Percentiles rank a stretch among this genome's conserved stretches.
phyloP scores from a whole-genome alignment of 1,284 basidiomycete species.

The Ceratobasidium sp. region DNA sequence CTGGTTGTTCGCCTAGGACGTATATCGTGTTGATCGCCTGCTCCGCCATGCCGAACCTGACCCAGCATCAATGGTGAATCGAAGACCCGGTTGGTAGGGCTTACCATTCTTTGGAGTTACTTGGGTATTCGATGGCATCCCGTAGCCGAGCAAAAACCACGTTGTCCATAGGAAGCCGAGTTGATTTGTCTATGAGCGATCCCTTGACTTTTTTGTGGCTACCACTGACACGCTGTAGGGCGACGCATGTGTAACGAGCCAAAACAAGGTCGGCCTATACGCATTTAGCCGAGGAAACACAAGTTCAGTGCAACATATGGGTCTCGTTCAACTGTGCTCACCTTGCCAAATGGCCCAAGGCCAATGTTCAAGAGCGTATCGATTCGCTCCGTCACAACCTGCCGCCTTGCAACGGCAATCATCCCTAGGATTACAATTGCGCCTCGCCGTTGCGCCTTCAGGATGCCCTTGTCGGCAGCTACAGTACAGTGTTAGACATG shows the following conservation, averaged over 20 bases:
- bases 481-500: background rate
- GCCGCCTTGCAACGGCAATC: constrained; percentile 85
- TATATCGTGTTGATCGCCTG: constrained; percentile 98
- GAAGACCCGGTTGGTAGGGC: constrained; percentile 10
- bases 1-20: constrained; percentile 91
- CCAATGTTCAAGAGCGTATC: constrained; percentile 88
- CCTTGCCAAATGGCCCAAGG: constrained; percentile 85
- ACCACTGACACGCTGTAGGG: constrained; percentile 89
- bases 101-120: constrained; percentile 83
- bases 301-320: background rate
- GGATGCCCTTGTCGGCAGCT: constrained; percentile 78
- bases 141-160: constrained; percentile 85
- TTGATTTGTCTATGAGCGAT: constrained; percentile 84
- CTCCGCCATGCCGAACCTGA: constrained; percentile 88
- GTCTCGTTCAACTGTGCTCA: constrained; percentile 50
- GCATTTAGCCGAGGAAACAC: background rate
- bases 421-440: constrained; percentile 96
- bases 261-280: constrained; percentile 81
- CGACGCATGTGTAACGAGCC: constrained; percentile 92
- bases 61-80: constrained; percentile 20
- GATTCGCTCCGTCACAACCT: constrained; percentile 86
- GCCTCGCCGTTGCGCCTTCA: constrained; percentile 84
- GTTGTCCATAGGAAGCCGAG: constrained; percentile 88
- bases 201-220: constrained; percentile 98
- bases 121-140: constrained; percentile 77